Base-by-base conservation (phyloP, 306 rosid species). In the Rosa persica region DNA sequence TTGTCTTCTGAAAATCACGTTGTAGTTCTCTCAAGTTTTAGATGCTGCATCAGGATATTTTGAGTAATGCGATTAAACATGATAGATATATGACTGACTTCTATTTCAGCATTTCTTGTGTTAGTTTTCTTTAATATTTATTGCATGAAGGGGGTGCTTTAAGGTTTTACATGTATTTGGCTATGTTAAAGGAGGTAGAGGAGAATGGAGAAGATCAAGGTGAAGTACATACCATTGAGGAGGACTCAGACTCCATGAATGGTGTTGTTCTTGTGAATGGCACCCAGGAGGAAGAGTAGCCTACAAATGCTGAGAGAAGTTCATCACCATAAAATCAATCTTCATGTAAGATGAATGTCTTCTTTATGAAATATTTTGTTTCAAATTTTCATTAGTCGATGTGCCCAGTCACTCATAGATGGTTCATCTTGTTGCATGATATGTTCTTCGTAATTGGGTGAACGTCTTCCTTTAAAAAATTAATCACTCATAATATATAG, bases 171-270 rank as follows among this genome's bases (percentile, higher is more conserved):
- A 49, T 23, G 1, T 39, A 25, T 47, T 11, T 66, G 22, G 34
- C 58, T 71, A 64, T 43, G 60, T 70, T 61, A n/a, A 62, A 87
- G 86, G 83, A 73, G 62, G 44, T 47, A 23, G 46, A 70, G 70
- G 86, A 78, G 78, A 71, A 78, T 76, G 79, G 78, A 68, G 79
- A 80, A 75, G 70, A 74, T 65, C 73, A 76, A 34, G 70, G 71
- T 76, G 83, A 80, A 85, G 86, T 58, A 40, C 75, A 75, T 30
- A 62, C 78, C n/a, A 55, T 83, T 51, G 79, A 79, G 65, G 87
- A 86, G 80, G 88, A 88, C 69, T 79, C 79, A 20, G 81, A 85
- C 70, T 83, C 87, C 19, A 70, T 83, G n/a, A 80, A 86, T 70
- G 83, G 81, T 73, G 77, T 81, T 30, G 82, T 85, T 81, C 51